These are phyloP conservation scores for Volvox carteri DNA, from an alignment of 163 green algal genomes.

Conservation along the genomic window DNA sequence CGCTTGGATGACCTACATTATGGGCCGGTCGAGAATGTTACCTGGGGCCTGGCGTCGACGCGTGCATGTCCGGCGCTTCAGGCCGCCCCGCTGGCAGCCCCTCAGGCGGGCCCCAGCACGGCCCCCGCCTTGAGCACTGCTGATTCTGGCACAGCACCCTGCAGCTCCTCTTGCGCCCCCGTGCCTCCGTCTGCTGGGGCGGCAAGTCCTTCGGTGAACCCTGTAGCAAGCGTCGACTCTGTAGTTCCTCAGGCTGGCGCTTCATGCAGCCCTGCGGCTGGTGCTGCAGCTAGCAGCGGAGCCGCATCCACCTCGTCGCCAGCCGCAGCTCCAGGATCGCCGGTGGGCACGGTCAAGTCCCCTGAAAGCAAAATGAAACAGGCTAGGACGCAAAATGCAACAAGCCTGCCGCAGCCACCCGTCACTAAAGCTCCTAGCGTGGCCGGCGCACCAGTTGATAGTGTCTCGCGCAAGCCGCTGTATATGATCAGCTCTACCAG, in stretches of 20 bases:
- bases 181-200: neutral
- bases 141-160: neutral
- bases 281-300: neutral
- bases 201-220: no score
- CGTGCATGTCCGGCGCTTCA: conserved; percentile 65
- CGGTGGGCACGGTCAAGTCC: neutral
- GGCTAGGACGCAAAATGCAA: neutral
- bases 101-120: neutral
- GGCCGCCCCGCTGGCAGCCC: conserved; percentile 32
- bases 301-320: neutral
- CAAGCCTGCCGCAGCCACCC: neutral
- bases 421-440: conserved; percentile 1
- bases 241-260: neutral
- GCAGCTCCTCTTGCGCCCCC: neutral
- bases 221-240: no score
- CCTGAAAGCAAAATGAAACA: neutral
- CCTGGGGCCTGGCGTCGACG: conserved; percentile 73
- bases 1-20: conserved; percentile 70
- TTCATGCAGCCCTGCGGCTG: neutral
- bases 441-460: conserved; percentile 60
- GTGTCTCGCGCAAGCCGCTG: conserved; percentile 70
- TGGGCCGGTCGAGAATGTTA: conserved; percentile 56
- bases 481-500: conserved; percentile 68
- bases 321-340: neutral
- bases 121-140: conserved; percentile 6